These are phyloP conservation scores for Stagonosporopsis rhizophila DNA, from an alignment of 2,329 filamentous ascomycete species.

Conservation along the genomic window DNA sequence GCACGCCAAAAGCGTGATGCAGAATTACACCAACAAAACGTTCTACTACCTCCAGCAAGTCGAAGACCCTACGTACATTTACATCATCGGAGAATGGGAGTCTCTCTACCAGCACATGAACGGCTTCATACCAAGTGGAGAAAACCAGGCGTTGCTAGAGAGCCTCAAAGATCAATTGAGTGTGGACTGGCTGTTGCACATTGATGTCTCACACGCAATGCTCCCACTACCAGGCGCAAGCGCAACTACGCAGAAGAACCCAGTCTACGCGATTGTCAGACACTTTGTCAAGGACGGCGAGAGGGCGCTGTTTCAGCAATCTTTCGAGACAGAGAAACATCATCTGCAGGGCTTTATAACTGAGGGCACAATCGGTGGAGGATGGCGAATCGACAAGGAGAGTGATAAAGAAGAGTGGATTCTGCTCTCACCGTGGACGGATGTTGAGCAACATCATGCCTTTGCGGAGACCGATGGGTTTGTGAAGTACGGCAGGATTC, in stretches of 20 bases:
- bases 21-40: slow-evolving; percentile 44
- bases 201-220: slow-evolving; percentile 47
- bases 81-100: slow-evolving; percentile 57
- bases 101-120: slow-evolving; percentile 52
- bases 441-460: slow-evolving; percentile 43
- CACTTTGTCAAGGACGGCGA: slow-evolving; percentile 41
- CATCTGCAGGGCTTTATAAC: slow-evolving; percentile 38
- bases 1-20: slow-evolving; percentile 49
- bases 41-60: slow-evolving; percentile 53
- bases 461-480: slow-evolving; percentile 48
- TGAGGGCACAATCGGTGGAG: slow-evolving; percentile 42
- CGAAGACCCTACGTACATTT: slow-evolving; percentile 53
- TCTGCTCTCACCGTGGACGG: slow-evolving; percentile 51
- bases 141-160: slow-evolving; percentile 52
- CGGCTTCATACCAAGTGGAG: slow-evolving; percentile 52
- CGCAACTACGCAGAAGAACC: not conserved
- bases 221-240: slow-evolving; percentile 35
- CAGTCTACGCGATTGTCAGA: slow-evolving; percentile 43
- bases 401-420: slow-evolving; percentile 52
- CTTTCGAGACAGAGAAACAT: slow-evolving; percentile 34
- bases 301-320: slow-evolving; percentile 34
- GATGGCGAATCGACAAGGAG: slow-evolving; percentile 52
- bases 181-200: slow-evolving; percentile 55
- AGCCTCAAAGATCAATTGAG: slow-evolving; percentile 48
- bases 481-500: slow-evolving; percentile 31